A percentile compares a stretch with the other conserved stretches of the same genome.
Conservation (phyloP, 768 basidiomycete species). For the Cystobasidium tubakii region DNA sequence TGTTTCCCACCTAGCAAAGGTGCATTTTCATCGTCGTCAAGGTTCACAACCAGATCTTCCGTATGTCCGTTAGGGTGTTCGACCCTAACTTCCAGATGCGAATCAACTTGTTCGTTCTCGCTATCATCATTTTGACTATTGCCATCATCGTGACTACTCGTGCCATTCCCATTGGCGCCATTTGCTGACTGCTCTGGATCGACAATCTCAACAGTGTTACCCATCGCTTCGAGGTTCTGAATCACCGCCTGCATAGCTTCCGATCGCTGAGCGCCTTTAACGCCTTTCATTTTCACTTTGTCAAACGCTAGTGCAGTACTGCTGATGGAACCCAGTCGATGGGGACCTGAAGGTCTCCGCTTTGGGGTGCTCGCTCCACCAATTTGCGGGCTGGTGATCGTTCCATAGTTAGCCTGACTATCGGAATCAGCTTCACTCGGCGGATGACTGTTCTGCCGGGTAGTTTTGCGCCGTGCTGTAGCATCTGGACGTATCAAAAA, state of each 20-base stretch:
- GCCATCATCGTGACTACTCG: background rate
- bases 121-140: background rate
- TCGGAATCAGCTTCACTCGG: background rate
- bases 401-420: constrained; percentile 23
- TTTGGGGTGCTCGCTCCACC: constrained; percentile 19
- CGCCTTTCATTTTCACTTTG: constrained; percentile 36
- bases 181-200: background rate
- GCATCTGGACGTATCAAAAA: constrained; percentile 15
- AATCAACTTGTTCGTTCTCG: background rate
- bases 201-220: constrained; percentile 1
- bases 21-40: constrained; percentile 16
- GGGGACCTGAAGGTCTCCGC: constrained; percentile 1
- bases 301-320: constrained; percentile 1
- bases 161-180: background rate
- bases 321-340: constrained; percentile 12
- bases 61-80: background rate
- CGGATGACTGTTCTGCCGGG: background rate
- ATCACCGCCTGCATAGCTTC: constrained; percentile 28
- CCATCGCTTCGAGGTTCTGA: constrained; percentile 27
- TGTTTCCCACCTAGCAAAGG: constrained; percentile 34
- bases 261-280: background rate
- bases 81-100: background rate
- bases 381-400: background rate
- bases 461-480: constrained; percentile 1
- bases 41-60: background rate